A percentile compares a stretch with the other conserved stretches of the same genome.
Conservation (phyloP, 1,284 basidiomycete genomes). For the Schizophyllum amplum region DNA sequence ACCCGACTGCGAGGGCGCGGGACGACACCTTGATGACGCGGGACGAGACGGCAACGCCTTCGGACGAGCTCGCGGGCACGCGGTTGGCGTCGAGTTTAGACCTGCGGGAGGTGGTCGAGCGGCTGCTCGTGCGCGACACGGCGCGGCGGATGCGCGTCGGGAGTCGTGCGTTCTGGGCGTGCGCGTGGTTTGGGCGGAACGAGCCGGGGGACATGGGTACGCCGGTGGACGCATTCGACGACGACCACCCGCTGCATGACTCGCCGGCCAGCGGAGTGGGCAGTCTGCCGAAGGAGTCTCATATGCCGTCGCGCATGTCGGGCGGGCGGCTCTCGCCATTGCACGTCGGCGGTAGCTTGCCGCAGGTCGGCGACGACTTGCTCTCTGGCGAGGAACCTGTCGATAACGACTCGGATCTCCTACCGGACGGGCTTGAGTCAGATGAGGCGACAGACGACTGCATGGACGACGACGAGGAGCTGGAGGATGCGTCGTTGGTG, state of each 20-base stretch:
- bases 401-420: constrained; percentile 2
- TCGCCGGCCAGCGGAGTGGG: not conserved
- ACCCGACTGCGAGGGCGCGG: constrained; percentile 3
- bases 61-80: constrained; percentile 22
- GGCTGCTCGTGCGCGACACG: constrained; percentile 65
- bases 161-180: constrained; percentile 27
- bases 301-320: constrained; percentile 7
- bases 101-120: constrained; percentile 46
- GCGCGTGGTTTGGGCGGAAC: constrained; percentile 5
- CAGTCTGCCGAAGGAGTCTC: constrained; percentile 1
- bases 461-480: constrained; percentile 16
- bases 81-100: constrained; percentile 38
- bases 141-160: constrained; percentile 54
- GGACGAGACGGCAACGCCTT: constrained; percentile 12
- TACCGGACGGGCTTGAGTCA: constrained; percentile 14
- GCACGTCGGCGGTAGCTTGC: not conserved
- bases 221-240: not conserved
- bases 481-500: constrained; percentile 25
- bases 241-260: not conserved
- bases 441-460: constrained; percentile 18
- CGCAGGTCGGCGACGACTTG: constrained; percentile 10
- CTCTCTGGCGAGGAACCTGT: constrained; percentile 6
- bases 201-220: not conserved
- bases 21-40: not conserved
- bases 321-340: constrained; percentile 2